Evolutionary conservation across 2,329 filamentous ascomycete genomes (phyloP), one percentile per base, ranked within the genome.

Genomic region (Hysterium pulicare): DNA sequence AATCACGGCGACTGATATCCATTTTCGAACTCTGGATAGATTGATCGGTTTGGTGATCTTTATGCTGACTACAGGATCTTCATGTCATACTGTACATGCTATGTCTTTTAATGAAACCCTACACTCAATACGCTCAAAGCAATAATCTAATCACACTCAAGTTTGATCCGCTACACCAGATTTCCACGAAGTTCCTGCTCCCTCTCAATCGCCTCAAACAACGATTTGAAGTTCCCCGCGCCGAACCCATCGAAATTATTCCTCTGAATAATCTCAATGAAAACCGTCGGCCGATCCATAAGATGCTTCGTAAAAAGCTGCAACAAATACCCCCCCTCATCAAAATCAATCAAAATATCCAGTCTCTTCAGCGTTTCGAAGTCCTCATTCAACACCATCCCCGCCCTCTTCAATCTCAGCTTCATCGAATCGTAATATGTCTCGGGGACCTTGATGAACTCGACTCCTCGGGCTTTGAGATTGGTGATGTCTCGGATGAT

Each of bases 131-230:
- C n/a, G n/a, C n/a, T n/a, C n/a, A n/a, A n/a, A n/a, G n/a, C n/a
- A n/a, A n/a, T n/a, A n/a, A n/a, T n/a, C n/a, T n/a, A n/a, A n/a
- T n/a, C n/a, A n/a, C n/a, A n/a, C n/a, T n/a, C n/a, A n/a, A n/a
- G n/a, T n/a, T n/a, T n/a, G n/a, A n/a, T n/a, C 32, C 17, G 16
- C 33, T 40, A 66, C 1, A 64, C 42, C 69, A 95, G 65, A 62
- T 95, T 96, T 1, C 91, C 90, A 42, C 90, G 76, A 66, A 86
- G 75, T 34, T 82, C 89, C 75, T 96, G 91, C 68, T 96, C 90
- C 38, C 90, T 75, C 77, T 96, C 91, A 65, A 96, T 94, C 2
- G 91, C 90, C 75, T 96, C 90, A 59, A 96, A 96, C 56, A 96
- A 61, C 47, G 85, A 90, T 80, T 90, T 95, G 73, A 96, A 96